Evolutionary conservation across 805 yeast genomes (phyloP).

Genomic region (Monosporozyma servazzii): DNA sequence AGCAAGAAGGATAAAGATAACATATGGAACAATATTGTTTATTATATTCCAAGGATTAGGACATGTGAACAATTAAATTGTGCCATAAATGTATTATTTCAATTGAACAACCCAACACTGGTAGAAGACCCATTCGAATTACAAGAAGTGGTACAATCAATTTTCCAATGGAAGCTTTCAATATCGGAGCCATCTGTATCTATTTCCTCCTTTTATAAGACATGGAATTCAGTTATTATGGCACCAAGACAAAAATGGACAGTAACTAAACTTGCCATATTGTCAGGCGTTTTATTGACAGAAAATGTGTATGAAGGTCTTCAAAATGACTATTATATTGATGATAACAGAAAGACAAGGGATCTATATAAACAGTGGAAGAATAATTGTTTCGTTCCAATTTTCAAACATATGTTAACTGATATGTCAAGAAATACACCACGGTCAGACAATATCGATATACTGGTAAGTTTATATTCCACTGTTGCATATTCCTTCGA

Average conservation of each 20-base stretch:
- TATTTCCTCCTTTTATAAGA: conserved; percentile 14
- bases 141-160: conserved; percentile 14
- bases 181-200: conserved; percentile 26
- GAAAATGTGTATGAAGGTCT: conserved; percentile 9
- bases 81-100: conserved; percentile 11
- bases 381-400: conserved; percentile 14
- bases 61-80: conserved; percentile 6
- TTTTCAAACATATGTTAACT: conserved; percentile 10
- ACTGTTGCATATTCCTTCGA: conserved; percentile 7
- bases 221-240: conserved; percentile 16
- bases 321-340: conserved; percentile 17
- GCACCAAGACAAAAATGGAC: conserved; percentile 15
- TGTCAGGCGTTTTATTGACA: conserved; percentile 21
- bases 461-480: conserved; percentile 9
- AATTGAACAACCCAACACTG: conserved; percentile 6
- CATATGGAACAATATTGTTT: conserved; percentile 20
- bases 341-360: conserved; percentile 15
- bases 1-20: background rate
- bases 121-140: conserved; percentile 8
- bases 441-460: background rate
- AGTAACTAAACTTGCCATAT: conserved; percentile 13
- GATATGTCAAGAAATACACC: background rate
- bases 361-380: conserved; percentile 17
- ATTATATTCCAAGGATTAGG: conserved; percentile 21
- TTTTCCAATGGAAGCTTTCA: conserved; percentile 24